Evolutionary conservation across 2,329 filamentous ascomycete species (phyloP), one percentile per base, ranked within the genome.

Genomic region (Epichloe bromicola): DNA sequence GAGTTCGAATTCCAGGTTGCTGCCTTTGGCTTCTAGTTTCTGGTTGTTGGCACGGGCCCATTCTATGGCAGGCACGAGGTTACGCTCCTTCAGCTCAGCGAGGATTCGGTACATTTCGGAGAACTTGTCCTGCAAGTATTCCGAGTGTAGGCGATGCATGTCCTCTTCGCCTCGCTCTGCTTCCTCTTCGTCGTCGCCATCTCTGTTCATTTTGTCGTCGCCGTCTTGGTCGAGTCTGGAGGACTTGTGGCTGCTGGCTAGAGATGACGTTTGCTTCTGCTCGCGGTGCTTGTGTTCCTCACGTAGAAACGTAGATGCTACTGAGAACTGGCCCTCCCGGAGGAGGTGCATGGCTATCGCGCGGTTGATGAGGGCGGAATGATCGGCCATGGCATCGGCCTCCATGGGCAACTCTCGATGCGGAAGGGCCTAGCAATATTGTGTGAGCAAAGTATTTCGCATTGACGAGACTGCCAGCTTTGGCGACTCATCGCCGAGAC

Each of bases 321-420:
- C 90, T 20, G 76, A 77, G 66, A 98, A 98, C 63, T 95, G 86
- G 46, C 93, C 93, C 69, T 97, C 91, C 40, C 93, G 86, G 39
- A 98, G 77, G 20, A 98, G 78, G 63, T 98, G 93, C 89, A 97
- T 96, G 10, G 87, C 87, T 59, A 98, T 94, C 6, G 93, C 91
- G 51, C 90, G 82, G 68, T 96, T 94, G 63, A 97, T 88, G 12
- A 96, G 75, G 15, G 77, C 74, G 4, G 85, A 78, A 57, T 94
- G 82, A 19, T 83, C 78, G 1, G 80, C 82, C 66, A 96, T 81
- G 36, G 83, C 85, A 67, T 95, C 88, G 60, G 88, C 83, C 52
- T 90, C 86, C 61, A 82, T 85, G 14, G 83, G 86, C 0, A 91
- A 80, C 14, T 86, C 73, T 14, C 82, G 80, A 10, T 66, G 60